phyloP scores from a whole-genome alignment of 805 yeast genomes.

The Metschnikowia corniflorae region DNA sequence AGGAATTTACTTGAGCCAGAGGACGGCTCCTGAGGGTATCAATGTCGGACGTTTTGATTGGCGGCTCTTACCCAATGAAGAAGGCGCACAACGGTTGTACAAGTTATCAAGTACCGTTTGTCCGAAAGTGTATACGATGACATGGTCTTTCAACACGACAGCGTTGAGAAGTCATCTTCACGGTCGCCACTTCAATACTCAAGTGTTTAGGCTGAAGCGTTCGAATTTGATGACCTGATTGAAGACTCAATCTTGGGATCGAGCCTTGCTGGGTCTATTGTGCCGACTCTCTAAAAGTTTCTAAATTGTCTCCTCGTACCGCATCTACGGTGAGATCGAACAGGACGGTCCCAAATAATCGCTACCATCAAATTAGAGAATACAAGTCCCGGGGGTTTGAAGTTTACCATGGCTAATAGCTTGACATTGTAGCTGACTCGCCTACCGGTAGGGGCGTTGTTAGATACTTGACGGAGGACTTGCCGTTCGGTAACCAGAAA shows the following conservation, averaged over 20 bases:
- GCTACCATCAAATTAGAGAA: not conserved
- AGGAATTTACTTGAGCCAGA: not conserved
- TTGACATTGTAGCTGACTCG: constrained; percentile 1
- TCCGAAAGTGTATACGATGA: constrained; percentile 1
- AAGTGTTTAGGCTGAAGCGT: not conserved
- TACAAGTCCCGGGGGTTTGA: not conserved
- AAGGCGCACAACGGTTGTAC: not conserved
- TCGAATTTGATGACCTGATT: not conserved
- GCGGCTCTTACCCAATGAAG: constrained; percentile 1
- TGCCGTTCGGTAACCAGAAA: constrained; percentile 1
- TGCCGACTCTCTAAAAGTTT: constrained; percentile 1
- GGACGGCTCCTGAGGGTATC: constrained; percentile 1
- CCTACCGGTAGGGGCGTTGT: not conserved
- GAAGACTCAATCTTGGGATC: constrained; percentile 1
- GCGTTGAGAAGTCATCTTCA: constrained; percentile 1
- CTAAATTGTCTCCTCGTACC: not conserved
- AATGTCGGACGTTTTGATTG: not conserved
- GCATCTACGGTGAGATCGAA: not conserved
- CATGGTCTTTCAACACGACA: constrained; percentile 2
- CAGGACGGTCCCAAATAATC: not conserved
- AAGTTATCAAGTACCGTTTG: constrained; percentile 1
- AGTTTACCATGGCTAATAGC: not conserved
- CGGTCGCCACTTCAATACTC: not conserved
- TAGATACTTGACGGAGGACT: constrained; percentile 1
- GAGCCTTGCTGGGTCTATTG: constrained; percentile 1